A percentile compares a stretch with the other conserved stretches of the same genome.
These are phyloP conservation scores for Areca catechu DNA, from an alignment of 176 grass and related monocot species.

Conservation along the genomic window DNA sequence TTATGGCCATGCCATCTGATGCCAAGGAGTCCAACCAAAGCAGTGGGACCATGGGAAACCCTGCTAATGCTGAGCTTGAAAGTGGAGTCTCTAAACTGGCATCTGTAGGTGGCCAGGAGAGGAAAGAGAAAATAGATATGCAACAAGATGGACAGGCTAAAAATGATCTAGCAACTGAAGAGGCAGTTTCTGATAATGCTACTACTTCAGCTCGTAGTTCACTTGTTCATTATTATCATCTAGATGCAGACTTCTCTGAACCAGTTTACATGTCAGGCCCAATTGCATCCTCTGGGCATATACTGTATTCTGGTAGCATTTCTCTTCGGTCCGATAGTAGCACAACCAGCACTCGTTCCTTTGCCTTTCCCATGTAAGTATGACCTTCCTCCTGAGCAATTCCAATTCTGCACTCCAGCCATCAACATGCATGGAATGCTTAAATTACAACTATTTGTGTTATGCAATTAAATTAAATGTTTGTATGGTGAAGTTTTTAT, in stretches of 20 bases:
- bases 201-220: slow-evolving; percentile 20
- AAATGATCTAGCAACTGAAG: slow-evolving; percentile 23
- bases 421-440: no score
- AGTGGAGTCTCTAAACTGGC: slow-evolving; percentile 22
- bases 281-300: slow-evolving; percentile 39
- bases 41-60: no score
- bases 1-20: slow-evolving; percentile 3
- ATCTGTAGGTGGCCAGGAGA: slow-evolving; percentile 1
- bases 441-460: background rate
- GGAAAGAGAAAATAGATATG: background rate
- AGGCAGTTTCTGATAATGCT: slow-evolving; percentile 21
- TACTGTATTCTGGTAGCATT: slow-evolving; percentile 67
- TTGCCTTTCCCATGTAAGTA: slow-evolving; percentile 94
- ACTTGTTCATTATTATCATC: slow-evolving; percentile 15
- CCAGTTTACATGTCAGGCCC: slow-evolving; percentile 32
- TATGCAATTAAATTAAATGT: background rate
- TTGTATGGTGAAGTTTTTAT: no score
- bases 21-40: slow-evolving; percentile 5
- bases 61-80: slow-evolving; percentile 20
- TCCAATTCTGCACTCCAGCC: no score
- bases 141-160: slow-evolving; percentile 13
- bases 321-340: slow-evolving; percentile 91
- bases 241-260: slow-evolving; percentile 13
- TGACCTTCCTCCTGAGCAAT: background rate
- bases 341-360: slow-evolving; percentile 73